Evolutionary conservation across 352 stramenopile genomes (phyloP), one percentile per base, ranked within the genome.

Genomic region (Pythium guiyangense): DNA sequence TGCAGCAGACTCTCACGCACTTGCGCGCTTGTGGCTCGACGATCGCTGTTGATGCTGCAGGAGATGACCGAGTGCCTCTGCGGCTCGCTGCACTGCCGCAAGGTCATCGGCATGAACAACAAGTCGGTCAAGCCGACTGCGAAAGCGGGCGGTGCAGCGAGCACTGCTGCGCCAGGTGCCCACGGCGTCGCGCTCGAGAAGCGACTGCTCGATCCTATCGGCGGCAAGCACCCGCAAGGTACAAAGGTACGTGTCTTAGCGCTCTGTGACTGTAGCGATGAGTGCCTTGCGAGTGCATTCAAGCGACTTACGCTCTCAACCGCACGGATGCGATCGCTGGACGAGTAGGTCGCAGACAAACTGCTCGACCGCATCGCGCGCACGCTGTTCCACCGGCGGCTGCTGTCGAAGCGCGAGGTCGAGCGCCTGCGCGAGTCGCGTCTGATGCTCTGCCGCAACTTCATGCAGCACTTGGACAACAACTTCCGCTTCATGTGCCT

Each of bases 91-190:
- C 84, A 87, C 52, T 92, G 82, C 56, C 79, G 82, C n/a, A 76
- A 84, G 18, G 72, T 83, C 39, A 88, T 92, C 22, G 79, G 79
- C 26, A 72, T 74, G 54, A 92, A 92, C 62, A 92, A 89, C 57
- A 69, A 66, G 35, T 64, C 60, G 11, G 42, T 40, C 6, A 88
- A 83, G 45, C 50, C 49, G 26, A 44, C 46, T 1, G 53, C 55
- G 17, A 72, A 70, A 35, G 47, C 53, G 9, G 35, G 55, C 15
- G 42, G 48, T 53, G 45, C 40, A 18, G 46, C 26, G 6, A n/a
- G 18, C 15, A 15, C 40, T 14, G 25, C 22, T 14, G 6, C 29
- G 6, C 11, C 22, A 20, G 42, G 25, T 10, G 26, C 35, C 0
- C 49, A 54, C 4, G 20, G 11, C 4, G 18, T n/a, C 3, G 40